Evolutionary conservation across 1,284 basidiomycete species (phyloP), one percentile per base, ranked within the genome.

Genomic region (Sphagnurus paluster): DNA sequence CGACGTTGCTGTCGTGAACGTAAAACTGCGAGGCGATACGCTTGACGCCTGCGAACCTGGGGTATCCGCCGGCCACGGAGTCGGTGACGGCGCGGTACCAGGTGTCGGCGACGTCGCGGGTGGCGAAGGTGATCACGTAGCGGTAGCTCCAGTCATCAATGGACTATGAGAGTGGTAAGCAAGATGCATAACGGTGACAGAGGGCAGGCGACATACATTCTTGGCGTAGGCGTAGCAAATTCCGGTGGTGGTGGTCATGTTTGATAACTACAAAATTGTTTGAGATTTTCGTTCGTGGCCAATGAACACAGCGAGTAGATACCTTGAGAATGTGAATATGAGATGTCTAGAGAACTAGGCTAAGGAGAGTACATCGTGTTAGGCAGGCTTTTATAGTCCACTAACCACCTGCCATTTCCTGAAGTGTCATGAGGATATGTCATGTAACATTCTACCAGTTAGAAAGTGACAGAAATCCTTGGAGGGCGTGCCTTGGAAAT

Each of bases 21-120:
- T 50, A 57, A 40, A 53, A 55, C 28, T 57, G 56, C 4, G 21
- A 26, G 11, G 44, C 30, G 11, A 54, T 30, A 14, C 54, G 53
- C 37, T 41, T 11, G 24, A 57, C 43, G 24, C 17, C 17, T 3
- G 25, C 33, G 34, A 52, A 56, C 14, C 45, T 39, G 9, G 20
- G n/a, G 28, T 53, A 47, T 21, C 51, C 56, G n/a, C 26, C 16
- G 9, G 24, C 23, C 9, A 48, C 39, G 19, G 54, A 49, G 23
- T 49, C 46, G 2, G 45, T 35, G 21, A 57, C 32, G 11, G 38
- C 32, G 14, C 54, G 24, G 46, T 39, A 57, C 51, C 54, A 57
- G 13, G 42, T 38, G 26, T 55, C 54, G 29, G 56, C 54, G n/a
- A 52, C 43, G 16, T 48, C 51, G 23, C 48, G 42, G 8, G 39